A percentile compares a stretch with the other conserved stretches of the same genome.
Conservation (phyloP, 164 flowering plant species). For the Tetrastigma voinierianum region DNA sequence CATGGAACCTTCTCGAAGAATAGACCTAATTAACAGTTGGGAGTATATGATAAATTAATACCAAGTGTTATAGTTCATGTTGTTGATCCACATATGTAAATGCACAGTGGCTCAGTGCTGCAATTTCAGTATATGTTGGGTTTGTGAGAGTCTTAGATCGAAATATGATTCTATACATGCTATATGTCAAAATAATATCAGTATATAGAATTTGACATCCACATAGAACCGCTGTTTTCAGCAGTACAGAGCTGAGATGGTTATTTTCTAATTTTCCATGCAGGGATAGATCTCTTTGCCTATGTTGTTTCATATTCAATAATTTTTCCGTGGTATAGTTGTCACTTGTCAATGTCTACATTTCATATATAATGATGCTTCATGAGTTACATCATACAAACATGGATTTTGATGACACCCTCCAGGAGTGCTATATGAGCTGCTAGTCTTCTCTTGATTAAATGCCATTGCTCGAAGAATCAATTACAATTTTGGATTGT, state of each 20-base stretch:
- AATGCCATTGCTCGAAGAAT: neutral
- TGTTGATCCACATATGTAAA: too few relatives aligned
- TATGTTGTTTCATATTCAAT: neutral
- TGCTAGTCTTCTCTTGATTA: neutral
- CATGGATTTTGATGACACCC: neutral
- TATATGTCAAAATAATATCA: neutral
- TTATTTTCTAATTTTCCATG: neutral
- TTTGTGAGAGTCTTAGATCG: neutral
- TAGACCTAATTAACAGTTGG: neutral
- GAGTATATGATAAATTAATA: neutral
- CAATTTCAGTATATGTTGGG: neutral
- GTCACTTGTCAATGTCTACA: neutral
- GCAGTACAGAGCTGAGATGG: too few relatives aligned
- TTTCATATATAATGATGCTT: too few relatives aligned
- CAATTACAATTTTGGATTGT: neutral
- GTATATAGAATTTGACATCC: neutral
- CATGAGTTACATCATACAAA: too few relatives aligned
- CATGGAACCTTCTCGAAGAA: neutral
- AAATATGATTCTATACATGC: neutral
- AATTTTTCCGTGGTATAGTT: neutral
- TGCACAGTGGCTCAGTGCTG: too few relatives aligned
- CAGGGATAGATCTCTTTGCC: neutral
- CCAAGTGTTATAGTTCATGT: too few relatives aligned
- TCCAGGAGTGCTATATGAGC: too few relatives aligned
- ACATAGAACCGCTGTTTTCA: neutral